Evolutionary conservation across 768 basidiomycete genomes (phyloP), one percentile per base, ranked within the genome.

Genomic region (Sistotremastrum suecicum): DNA sequence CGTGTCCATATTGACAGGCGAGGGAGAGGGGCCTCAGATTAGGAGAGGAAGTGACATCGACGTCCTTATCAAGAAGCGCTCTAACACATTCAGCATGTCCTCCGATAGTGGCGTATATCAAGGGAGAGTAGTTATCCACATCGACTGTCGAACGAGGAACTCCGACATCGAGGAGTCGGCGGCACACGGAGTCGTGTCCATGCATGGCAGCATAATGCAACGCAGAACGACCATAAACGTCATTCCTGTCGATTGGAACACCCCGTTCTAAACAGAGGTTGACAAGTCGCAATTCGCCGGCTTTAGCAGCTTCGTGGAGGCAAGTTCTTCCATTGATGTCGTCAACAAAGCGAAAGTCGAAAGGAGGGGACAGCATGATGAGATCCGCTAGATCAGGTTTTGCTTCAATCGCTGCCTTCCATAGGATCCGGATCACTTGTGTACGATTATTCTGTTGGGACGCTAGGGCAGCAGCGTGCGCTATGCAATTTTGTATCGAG

Each of bases 161-260:
- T 34, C 71, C 65, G 11, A 76, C 78, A 49, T 80, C 71, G 49
- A 99, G 64, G 34, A 99, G 74, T 53, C 70, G 78, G 42, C 70
- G 74, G 61, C 87, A 90, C 47, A 94, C 75, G 28, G 60, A 62
- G 5, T 78, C 69, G 58, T 92, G 83, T 1, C 91, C 91, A 56
- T 90, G 80, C 80, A 97, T 90, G 20, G 88, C 83, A 10, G 90
- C 89, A 63, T 99, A 99, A 65, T 98, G 94, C 38, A 99, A 70
- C 3, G 92, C 82, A 5, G 87, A 83, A 3, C 95, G 84, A 32
- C 89, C 91, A 62, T 98, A 99, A 1, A 80, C 78, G 56, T 99
- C 95, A 20, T 75, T 66, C 52, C 77, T 83, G 54, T 80, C 75
- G 43, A 78, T 71, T n/a, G 74, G 65, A 2, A 88, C 76, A 10